Evolutionary conservation across 371 early-diverging fungal species (phyloP).

Genomic region (Rhizomucor miehei): DNA sequence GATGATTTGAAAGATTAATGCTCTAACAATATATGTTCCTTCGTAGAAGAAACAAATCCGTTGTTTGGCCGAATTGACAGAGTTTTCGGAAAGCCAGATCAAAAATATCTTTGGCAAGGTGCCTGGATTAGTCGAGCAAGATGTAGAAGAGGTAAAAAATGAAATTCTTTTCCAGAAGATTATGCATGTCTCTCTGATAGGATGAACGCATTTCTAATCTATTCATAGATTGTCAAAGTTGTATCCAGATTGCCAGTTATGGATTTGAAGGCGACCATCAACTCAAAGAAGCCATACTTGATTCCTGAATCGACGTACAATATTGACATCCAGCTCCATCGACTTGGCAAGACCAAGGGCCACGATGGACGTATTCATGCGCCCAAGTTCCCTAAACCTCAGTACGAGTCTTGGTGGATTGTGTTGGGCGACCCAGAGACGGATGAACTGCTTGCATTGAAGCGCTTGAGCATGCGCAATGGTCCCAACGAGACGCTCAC

Average conservation of each 20-base stretch:
- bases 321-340: conserved; percentile 41
- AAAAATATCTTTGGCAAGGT: conserved; percentile 48
- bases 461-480: conserved; percentile 70
- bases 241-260: conserved; percentile 59
- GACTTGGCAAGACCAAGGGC: conserved; percentile 20
- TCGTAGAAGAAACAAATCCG: conserved; percentile 30
- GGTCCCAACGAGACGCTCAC: conserved; percentile 46
- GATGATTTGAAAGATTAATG: no score
- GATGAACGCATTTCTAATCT: no score
- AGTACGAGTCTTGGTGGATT: conserved; percentile 91
- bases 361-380: conserved; percentile 68
- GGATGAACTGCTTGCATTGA: conserved; percentile 74
- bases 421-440: conserved; percentile 66
- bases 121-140: conserved; percentile 27
- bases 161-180: background rate
- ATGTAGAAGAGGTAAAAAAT: conserved; percentile 36
- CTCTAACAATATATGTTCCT: background rate
- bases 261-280: conserved; percentile 40
- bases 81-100: conserved; percentile 48
- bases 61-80: conserved; percentile 45
- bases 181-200: no score
- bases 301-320: conserved; percentile 50
- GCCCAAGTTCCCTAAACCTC: conserved; percentile 85
- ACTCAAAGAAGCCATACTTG: conserved; percentile 40
- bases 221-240: conserved; percentile 52